Conservation (phyloP, 2,329 filamentous ascomycete species). For the Fusarium globosum region DNA sequence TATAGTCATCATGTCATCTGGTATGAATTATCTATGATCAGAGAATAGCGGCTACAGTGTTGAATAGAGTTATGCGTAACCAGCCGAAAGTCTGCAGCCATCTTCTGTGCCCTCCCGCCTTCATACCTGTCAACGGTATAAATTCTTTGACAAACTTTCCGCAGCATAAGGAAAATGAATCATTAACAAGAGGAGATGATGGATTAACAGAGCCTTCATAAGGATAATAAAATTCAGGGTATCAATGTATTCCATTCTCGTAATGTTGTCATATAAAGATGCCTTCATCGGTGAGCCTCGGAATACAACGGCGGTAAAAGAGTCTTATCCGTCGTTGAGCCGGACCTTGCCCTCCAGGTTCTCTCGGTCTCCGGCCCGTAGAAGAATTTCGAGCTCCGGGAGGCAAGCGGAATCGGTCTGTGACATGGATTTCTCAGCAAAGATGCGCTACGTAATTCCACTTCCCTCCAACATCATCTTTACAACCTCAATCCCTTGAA, state of each 20-base stretch:
- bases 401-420: conserved; percentile 36
- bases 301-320: not conserved
- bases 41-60: not conserved
- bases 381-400: conserved; percentile 41
- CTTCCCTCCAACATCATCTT: conserved; percentile 16
- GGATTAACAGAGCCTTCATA: not conserved
- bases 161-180: not conserved
- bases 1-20: not conserved
- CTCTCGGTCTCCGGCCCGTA: conserved; percentile 34
- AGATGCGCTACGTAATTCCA: conserved; percentile 30
- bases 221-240: rapidly evolving
- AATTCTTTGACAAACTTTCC: not conserved
- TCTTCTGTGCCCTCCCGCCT: not conserved
- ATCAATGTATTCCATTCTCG: too few species aligned
- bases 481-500: conserved; percentile 8
- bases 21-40: not conserved
- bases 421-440: conserved; percentile 46
- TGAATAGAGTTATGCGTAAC: not conserved
- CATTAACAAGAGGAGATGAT: not conserved
- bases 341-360: conserved; percentile 19
- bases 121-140: not conserved
- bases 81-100: not conserved
- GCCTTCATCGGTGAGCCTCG: not conserved
- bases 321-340: conserved; percentile 23
- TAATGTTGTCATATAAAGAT: not conserved